Base-by-base conservation (phyloP, 345 rosid species). In the Eucalyptus cloeziana region DNA sequence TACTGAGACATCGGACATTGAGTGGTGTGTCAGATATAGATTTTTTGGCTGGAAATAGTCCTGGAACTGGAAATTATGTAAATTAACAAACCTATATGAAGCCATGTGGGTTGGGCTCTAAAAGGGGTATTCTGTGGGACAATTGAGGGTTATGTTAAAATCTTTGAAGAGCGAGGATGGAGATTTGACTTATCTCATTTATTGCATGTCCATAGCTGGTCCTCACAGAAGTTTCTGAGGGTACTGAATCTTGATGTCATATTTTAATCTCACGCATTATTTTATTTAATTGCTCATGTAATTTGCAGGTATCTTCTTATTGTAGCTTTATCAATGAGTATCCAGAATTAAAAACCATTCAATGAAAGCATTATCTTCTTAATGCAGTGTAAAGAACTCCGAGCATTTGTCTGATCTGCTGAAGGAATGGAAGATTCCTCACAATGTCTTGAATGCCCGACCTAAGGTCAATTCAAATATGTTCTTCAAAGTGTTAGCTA, bases 401-500 rank as follows among this genome's bases (percentile, higher is more conserved):
- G 99, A 97, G 90, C 94, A 95, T 91, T 93, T 97, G 91, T 97
- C 99, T 21, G 97, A 92, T 93, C 90, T 96, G 94, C 96, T 97
- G 86, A 96, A 91, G 93, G 96, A 96, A 88, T 91, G 92, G 95
- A 94, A 93, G 88, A 93, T 97, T 85, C 99, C 99, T 81, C 99
- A 97, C 93, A 97, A 95, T 93, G 98, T 97, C 91, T 90, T 97
- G 89, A 97, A 97, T 94, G 99, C 99, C 87, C 93, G 99, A 87
- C 99, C 99, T 71, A 97, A 96, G 99, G 99, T 97, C 76, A 62
- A 88, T 89, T 89, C 37, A 88, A 30, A 80, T 86, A 86, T 11
- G 15, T 76, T 76, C 83, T 76, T 76, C 83, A 21, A 71, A 71
- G 8, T 40, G 45, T 76, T 37, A 37, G 83, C 47, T 37, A 76